phyloP scores from a whole-genome alignment of 345 rosid genomes.

The Camelina neglecta region DNA sequence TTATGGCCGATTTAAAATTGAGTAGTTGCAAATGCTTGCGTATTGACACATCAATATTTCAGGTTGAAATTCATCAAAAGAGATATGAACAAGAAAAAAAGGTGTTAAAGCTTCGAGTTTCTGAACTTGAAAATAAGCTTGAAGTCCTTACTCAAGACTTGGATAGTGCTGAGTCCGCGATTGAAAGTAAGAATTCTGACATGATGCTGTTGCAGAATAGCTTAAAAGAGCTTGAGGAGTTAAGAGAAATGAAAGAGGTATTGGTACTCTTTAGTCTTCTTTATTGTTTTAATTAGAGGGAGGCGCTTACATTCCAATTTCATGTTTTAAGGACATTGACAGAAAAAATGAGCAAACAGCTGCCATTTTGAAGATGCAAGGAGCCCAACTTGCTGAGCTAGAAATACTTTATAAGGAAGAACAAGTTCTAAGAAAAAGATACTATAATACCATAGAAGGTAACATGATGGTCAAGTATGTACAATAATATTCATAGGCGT shows the following conservation, averaged over 20 bases:
- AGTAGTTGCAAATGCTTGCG: constrained; percentile 15
- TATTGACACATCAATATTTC: constrained; percentile 33
- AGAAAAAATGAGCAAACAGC: constrained; percentile 98
- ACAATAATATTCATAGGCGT: background rate
- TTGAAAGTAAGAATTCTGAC: constrained; percentile 58
- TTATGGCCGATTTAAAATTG: constrained; percentile 11
- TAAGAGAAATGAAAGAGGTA: constrained; percentile 98
- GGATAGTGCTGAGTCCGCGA: constrained; percentile 56
- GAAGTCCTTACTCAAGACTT: constrained; percentile 59
- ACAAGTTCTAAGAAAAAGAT: constrained; percentile 82
- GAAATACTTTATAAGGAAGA: constrained; percentile 91
- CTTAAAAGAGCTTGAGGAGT: constrained; percentile 84
- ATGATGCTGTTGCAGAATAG: constrained; percentile 62
- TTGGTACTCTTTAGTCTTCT: constrained; percentile 8
- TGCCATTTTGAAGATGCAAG: constrained; percentile 94
- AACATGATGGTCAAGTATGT: constrained; percentile 20
- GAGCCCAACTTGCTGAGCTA: constrained; percentile 85
- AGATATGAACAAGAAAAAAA: constrained; percentile 71
- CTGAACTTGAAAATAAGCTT: constrained; percentile 74
- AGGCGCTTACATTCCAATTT: constrained; percentile 21
- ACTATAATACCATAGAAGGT: constrained; percentile 96
- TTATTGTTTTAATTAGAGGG: background rate
- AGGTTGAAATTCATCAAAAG: constrained; percentile 62
- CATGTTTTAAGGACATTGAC: constrained; percentile 76
- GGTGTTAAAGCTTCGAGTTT: constrained; percentile 59